Conservation (phyloP, 257 asterid species). For the Solanum habrochaites region DNA sequence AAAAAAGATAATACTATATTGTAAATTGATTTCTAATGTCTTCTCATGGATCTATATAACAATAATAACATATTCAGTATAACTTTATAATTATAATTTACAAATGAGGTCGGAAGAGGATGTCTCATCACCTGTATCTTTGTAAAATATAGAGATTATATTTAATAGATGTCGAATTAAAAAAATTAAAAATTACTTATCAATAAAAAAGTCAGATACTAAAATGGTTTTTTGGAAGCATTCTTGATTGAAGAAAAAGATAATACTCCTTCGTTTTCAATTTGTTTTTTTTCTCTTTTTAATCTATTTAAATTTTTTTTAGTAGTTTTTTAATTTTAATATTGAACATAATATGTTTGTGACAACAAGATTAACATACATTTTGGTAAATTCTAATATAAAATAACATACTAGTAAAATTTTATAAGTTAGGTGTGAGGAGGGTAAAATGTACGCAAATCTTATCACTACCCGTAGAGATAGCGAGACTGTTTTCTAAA, state of each 20-base stretch:
- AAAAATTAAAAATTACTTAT: not conserved
- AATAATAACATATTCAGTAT: not conserved
- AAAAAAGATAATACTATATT: not conserved
- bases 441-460: too few species aligned
- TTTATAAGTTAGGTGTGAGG: too few species aligned
- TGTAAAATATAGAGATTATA: not conserved
- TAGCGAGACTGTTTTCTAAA: too few species aligned
- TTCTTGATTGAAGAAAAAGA: not conserved
- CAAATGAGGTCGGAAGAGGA: not conserved
- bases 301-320: too few species aligned
- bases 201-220: not conserved
- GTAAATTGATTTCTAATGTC: not conserved
- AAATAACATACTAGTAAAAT: too few species aligned
- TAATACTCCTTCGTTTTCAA: not conserved
- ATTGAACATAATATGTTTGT: accelerated
- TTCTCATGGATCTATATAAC: too few species aligned
- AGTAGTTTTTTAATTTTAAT: too few species aligned
- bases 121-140: accelerated
- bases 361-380: too few species aligned
- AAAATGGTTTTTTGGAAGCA: not conserved
- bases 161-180: not conserved
- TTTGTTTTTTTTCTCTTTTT: too few species aligned
- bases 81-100: not conserved
- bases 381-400: too few species aligned
- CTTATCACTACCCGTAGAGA: too few species aligned